A percentile compares a stretch with the other conserved stretches of the same genome.
Conservation (phyloP, 805 yeast genomes). For the Wickerhamiella hasegawae region DNA sequence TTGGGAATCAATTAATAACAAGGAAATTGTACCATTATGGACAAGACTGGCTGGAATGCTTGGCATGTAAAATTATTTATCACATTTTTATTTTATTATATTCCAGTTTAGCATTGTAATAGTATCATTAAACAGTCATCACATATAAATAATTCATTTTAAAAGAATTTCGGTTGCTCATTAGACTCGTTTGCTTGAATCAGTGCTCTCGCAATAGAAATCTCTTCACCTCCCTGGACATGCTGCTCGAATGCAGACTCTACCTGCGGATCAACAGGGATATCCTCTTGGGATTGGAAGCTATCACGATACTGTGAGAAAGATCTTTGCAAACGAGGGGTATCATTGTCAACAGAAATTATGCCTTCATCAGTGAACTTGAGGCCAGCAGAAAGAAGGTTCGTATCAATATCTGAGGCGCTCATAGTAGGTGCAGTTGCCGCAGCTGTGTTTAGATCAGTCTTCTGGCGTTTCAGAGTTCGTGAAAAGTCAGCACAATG, state of each 20-base stretch:
- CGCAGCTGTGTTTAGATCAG: not conserved
- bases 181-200: slow-evolving; percentile 36
- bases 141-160: too few species aligned
- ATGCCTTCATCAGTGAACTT: not conserved
- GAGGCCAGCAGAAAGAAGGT: not conserved
- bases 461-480: not conserved
- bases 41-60: too few species aligned
- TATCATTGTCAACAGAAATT: too few species aligned
- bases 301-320: not conserved
- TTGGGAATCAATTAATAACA: too few species aligned
- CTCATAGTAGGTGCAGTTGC: not conserved
- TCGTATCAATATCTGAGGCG: not conserved
- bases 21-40: too few species aligned
- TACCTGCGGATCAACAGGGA: slow-evolving; percentile 47
- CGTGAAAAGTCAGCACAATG: slow-evolving; percentile 30
- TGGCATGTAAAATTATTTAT: too few species aligned
- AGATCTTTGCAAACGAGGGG: not conserved
- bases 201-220: slow-evolving; percentile 50
- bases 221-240: slow-evolving; percentile 32
- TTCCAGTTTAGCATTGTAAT: too few species aligned
- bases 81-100: too few species aligned
- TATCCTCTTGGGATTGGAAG: slow-evolving; percentile 6
- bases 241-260: slow-evolving; percentile 29
- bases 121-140: too few species aligned
- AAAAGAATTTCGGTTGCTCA: not conserved